Evolutionary conservation across 169 alveolate species (phyloP), one percentile per base, ranked within the genome.

Genomic region (Eimeria brunetti): DNA sequence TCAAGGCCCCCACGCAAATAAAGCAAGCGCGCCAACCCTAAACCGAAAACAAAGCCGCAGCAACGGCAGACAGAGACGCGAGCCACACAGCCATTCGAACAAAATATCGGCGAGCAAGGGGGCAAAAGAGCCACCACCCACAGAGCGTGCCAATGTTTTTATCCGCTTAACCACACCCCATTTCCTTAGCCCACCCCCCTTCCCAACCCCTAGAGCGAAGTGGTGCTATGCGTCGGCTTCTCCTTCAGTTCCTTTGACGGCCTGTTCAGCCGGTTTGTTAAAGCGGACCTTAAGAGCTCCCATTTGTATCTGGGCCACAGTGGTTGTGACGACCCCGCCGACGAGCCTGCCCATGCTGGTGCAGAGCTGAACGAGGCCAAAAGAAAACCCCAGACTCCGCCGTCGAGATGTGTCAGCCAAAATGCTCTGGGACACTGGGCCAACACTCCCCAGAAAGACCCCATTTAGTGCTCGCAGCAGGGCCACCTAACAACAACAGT

Each of bases 291-390:
- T 96, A 33, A 97, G 95, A 12, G 96, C 96, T 24, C 97, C 98
- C 71, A 97, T 94, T 60, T 97, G 95, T 58, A 96, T 96, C 94
- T 95, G 94, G 44, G 98, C 97, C 44, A 97, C 97, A 4, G 98
- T 94, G 27, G 98, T 97, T 30, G 98, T 97, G 81, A 97, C 97
- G 24, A 97, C 98, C 16, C 98, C 98, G 14, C 98, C 98, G 46
- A 97, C 96, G 69, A 97, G 96, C 84, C 98, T 94, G 16, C 98
- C 98, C 56, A 97, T 90, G 94, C 98, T 96, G 38, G 98, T 94
- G 67, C 98, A 97, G 36, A 97, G 97, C 81, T 97, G 98, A n/a
- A 97, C 97, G 89, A 97, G 88, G 67, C 98, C 98, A 80, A 97
- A 97, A 44, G 98, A 97, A 83, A 96, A 92, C 6, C 98, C 98